A percentile compares a stretch with the other conserved stretches of the same genome.
Conservation (phyloP, 352 stramenopile genomes). For the Phytopythium ostracodes region DNA sequence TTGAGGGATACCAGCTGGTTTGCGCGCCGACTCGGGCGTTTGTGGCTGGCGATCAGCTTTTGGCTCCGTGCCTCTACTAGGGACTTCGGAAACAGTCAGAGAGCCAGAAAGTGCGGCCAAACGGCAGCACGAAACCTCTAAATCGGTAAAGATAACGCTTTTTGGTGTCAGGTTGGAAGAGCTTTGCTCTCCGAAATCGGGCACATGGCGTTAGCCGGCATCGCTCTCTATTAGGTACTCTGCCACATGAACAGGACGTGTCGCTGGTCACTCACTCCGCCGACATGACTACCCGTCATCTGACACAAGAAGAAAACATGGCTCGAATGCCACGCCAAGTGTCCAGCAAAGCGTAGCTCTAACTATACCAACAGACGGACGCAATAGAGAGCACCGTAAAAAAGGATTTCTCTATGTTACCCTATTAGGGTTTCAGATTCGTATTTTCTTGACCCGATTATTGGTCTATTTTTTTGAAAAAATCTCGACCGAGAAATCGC, state of each 20-base stretch:
- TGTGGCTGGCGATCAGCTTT: conserved; percentile 1
- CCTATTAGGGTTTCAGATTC: too few species aligned
- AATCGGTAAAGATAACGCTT: not conserved
- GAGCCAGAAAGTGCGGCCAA: not conserved
- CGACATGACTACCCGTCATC: not conserved
- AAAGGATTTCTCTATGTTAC: not conserved
- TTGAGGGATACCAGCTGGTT: not conserved
- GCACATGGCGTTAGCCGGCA: too few species aligned
- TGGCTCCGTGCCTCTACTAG: not conserved
- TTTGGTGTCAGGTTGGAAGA: too few species aligned
- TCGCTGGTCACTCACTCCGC: not conserved
- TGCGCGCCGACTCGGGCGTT: not conserved
- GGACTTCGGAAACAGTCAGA: conserved; percentile 1
- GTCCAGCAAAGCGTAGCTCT: not conserved
- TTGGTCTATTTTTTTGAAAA: too few species aligned
- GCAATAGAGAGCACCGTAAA: not conserved
- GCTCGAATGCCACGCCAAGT: not conserved
- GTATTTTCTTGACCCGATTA: too few species aligned
- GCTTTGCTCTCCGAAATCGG: too few species aligned
- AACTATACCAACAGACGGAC: not conserved
- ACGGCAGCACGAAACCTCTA: not conserved
- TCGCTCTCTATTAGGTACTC: too few species aligned
- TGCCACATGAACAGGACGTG: not conserved
- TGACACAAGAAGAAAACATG: not conserved
- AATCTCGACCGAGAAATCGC: too few species aligned